Conservation (phyloP, 176 grass and related monocot genomes). For the Oryza glumipatula region DNA sequence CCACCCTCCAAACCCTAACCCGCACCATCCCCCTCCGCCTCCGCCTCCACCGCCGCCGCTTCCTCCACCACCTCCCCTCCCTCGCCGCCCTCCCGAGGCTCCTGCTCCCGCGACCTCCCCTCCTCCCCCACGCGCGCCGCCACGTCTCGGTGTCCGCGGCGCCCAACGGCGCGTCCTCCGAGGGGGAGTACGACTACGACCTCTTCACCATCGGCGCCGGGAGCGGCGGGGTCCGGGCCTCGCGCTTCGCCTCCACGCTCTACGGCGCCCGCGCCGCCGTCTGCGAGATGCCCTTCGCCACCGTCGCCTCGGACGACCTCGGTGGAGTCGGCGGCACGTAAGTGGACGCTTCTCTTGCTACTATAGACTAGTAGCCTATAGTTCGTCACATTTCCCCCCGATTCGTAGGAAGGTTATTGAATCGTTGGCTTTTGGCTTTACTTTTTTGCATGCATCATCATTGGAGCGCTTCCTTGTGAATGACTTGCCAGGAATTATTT, state of each 20-base stretch:
- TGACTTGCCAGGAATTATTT: not conserved
- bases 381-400: not conserved
- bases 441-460: not conserved
- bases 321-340: slow-evolving; percentile 95
- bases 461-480: not conserved
- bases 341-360: slow-evolving; percentile 33
- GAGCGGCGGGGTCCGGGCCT: slow-evolving; percentile 88
- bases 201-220: slow-evolving; percentile 94
- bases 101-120: not conserved
- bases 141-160: slow-evolving; percentile 29
- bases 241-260: slow-evolving; percentile 80
- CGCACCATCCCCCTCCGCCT: slow-evolving; percentile 42
- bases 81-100: slow-evolving; percentile 33
- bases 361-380: not conserved
- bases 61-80: slow-evolving; percentile 36
- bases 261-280: slow-evolving; percentile 76
- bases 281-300: slow-evolving; percentile 92
- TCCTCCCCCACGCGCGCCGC: slow-evolving; percentile 37
- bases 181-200: slow-evolving; percentile 72
- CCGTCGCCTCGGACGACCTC: slow-evolving; percentile 62
- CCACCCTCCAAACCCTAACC: slow-evolving; percentile 58
- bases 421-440: not conserved
- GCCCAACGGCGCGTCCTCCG: slow-evolving; percentile 44
- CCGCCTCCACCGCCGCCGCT: slow-evolving; percentile 25
- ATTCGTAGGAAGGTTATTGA: not conserved